Evolutionary conservation across 2,329 filamentous ascomycete genomes (phyloP), one percentile per base, ranked within the genome.

Genomic region (Nannizzia gypsea): DNA sequence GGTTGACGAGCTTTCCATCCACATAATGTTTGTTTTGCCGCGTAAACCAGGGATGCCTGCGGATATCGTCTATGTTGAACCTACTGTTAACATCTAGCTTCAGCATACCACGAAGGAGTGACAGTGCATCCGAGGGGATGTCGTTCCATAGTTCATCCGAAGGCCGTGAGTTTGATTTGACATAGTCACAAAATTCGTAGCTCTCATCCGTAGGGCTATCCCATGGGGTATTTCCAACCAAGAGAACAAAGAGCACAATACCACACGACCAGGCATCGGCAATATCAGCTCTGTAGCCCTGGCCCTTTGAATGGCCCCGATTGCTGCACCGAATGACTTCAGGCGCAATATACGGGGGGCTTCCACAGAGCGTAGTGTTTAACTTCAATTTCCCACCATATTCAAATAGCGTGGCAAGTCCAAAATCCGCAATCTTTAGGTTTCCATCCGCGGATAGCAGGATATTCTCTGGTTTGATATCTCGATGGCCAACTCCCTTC

Each of bases 211-310:
- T 92, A 0, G 93, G 93, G 70, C 93, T 89, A 69, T 97, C 93
- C 93, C 93, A 99, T 0, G 93, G 93, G 1, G 93, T 99, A 70
- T 99, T 99, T 8, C 93, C 93, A 1, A 95, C 90, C 2, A 99
- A 78, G 3, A 99, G 78, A 38, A 97, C 93, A 69, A 99, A 99
- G 3, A 99, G 79, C n/a, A 99, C 95, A 58, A 99, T 90, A 36
- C 93, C 93, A 67, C 91, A 96, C 15, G 91, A 96, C 95, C 95
- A 99, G 60, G 99, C 86, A 70, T 99, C 93, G 40, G 89, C 89
- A 46, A 89, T 75, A 63, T 96, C 89, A 6, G 91, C 85, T 31
- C 73, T 72, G 62, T 81, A 81, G 6, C 77, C 77, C 13, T 65
- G 55, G 2, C 75, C 75, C 61, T 75, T 75, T 6, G 70, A 69